Evolutionary conservation across 208 protist species (phyloP).

Genomic region (Leptomonas pyrrhocoris): DNA sequence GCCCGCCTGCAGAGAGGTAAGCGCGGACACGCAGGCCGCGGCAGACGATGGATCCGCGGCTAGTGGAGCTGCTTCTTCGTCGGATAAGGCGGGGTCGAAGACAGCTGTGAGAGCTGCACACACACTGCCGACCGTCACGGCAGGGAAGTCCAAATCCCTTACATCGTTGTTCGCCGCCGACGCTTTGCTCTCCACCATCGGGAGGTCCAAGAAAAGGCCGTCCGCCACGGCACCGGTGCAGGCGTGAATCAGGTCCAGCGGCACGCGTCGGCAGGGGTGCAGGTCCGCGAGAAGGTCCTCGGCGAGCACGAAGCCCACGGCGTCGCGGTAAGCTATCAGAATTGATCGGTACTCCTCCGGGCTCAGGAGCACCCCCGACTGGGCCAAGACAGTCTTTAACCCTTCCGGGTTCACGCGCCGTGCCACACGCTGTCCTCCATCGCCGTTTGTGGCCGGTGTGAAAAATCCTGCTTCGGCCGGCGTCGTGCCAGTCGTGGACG

Average conservation of each 20-base stretch:
- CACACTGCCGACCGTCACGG: constrained; percentile 37
- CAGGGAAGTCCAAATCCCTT: constrained; percentile 1
- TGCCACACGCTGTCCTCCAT: neutral
- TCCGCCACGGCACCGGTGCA: constrained; percentile 1
- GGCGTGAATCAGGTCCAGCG: constrained; percentile 5
- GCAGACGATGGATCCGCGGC: neutral
- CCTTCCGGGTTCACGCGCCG: constrained; percentile 74
- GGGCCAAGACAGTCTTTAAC: constrained; percentile 55
- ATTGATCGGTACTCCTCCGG: constrained; percentile 56
- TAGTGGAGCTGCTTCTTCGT: constrained; percentile 10
- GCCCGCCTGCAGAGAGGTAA: constrained; percentile 13
- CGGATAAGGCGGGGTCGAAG: constrained; percentile 23
- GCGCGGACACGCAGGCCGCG: neutral
- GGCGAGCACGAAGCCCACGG: constrained; percentile 73
- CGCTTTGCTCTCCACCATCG: neutral
- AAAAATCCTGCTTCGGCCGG: neutral
- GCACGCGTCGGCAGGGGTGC: constrained; percentile 19
- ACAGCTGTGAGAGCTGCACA: constrained; percentile 26
- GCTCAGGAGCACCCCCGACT: constrained; percentile 67
- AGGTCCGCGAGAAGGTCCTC: constrained; percentile 41
- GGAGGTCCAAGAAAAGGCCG: constrained; percentile 16
- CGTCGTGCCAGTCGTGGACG: neutral
- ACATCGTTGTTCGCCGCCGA: neutral
- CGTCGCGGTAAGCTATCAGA: constrained; percentile 69
- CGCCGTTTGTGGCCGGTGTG: neutral